Conservation (phyloP, 441 rosid species). For the Raphanus hybrid region DNA sequence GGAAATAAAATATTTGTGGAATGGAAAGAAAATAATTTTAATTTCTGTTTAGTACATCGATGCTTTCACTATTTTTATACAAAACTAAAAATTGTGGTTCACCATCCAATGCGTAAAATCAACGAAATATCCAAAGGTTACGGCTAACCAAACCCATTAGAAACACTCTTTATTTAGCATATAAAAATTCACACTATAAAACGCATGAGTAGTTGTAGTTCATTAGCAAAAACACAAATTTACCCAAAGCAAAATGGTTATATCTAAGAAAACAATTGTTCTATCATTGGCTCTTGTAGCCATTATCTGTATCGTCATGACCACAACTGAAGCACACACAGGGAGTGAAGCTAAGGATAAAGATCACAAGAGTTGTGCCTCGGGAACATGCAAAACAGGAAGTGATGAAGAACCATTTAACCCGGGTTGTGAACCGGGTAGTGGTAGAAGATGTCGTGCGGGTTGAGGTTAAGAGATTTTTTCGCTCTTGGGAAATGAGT, state of each 20-base stretch:
- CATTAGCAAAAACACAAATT: not conserved
- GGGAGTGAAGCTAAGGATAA: not conserved
- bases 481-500: not conserved
- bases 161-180: constrained; percentile 28
- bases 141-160: constrained; percentile 1
- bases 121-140: constrained; percentile 13
- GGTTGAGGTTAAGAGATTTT: not conserved
- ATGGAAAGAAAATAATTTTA: not conserved
- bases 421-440: constrained; percentile 11
- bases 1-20: no score
- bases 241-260: constrained; percentile 1
- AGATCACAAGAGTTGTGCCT: not conserved
- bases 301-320: not conserved
- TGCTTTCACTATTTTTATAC: constrained; percentile 2
- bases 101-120: constrained; percentile 22
- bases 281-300: not conserved
- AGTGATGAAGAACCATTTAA: not conserved
- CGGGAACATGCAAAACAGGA: not conserved
- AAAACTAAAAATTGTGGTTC: not conserved
- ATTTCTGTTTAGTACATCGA: not conserved
- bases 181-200: not conserved
- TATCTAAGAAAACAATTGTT: constrained; percentile 16
- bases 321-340: constrained; percentile 2
- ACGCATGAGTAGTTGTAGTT: not conserved
- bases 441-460: constrained; percentile 8